Evolutionary conservation across 495 filamentous ascomycete genomes (phyloP), one percentile per base, ranked within the genome.

Genomic region (Podospora australis): DNA sequence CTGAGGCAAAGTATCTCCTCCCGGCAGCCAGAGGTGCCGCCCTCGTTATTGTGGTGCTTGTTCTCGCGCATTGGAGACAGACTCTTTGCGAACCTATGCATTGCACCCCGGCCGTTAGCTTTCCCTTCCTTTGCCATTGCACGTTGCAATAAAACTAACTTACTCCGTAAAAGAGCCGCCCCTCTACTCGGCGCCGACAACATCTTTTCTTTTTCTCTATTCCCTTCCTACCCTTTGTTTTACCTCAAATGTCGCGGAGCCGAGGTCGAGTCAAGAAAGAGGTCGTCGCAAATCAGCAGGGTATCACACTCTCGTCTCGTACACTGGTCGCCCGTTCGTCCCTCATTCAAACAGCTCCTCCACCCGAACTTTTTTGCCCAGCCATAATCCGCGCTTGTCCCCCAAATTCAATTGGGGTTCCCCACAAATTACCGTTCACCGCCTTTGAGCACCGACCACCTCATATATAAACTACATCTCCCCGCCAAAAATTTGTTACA

Each of bases 121-220:
- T 47, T 22, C 17, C 13, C 6, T 47, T 26, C 16, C 21, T n/a
- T 36, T n/a, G n/a, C n/a, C n/a, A n/a, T n/a, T n/a, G n/a, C n/a
- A n/a, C n/a, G n/a, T n/a, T 28, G 0, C 11, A 16, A 35, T 35
- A 20, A 20, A 11, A 23, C n/a, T 29, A 21, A 44, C 66, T 56
- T 58, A 72, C 66, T 60, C 63, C 59, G 66, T 51, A 77, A 58
- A 44, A 76, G 55, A 19, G 22, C 62, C 41, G 67, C 60, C 41
- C 75, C 73, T 69, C 73, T 73, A 64, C 75, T 72, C 40, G 70
- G 63, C 46, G 69, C 67, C 48, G 69, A 67, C 50, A 71, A 67
- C 73, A 78, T 78, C 49, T 53, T 70, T 44, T 54, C 48, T 30
- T 16, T 42, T 44, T 54, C 42, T 24, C 11, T 47, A 25, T 25